Evolutionary conservation across 495 filamentous ascomycete species (phyloP).

Genomic region (Xylaria cubensis): DNA sequence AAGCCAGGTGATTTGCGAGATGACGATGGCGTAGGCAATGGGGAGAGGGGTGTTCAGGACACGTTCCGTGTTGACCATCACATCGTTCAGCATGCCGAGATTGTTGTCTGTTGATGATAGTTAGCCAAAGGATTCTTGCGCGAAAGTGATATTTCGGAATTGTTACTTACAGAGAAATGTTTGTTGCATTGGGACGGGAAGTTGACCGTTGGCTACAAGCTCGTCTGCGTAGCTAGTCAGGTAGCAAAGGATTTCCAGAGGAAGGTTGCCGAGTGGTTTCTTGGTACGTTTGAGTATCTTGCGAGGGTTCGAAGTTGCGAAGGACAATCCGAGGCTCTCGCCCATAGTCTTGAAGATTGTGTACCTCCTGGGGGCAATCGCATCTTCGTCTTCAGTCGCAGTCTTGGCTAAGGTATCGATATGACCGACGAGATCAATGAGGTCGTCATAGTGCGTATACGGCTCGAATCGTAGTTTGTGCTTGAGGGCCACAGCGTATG

Average conservation of each 20-base stretch:
- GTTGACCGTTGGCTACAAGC: conserved; percentile 57
- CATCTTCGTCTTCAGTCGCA: conserved; percentile 62
- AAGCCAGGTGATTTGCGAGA: conserved; percentile 86
- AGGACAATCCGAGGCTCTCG: conserved; percentile 73
- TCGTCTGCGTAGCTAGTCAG: conserved; percentile 70
- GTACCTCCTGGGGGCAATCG: conserved; percentile 44
- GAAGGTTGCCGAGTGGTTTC: conserved; percentile 73
- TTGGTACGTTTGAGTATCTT: conserved; percentile 72
- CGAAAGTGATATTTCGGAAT: not conserved
- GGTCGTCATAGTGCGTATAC: conserved; percentile 75
- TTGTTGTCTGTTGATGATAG: conserved; percentile 47
- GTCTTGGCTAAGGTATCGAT: conserved; percentile 74
- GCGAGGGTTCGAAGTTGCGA: conserved; percentile 74
- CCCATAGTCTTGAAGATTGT: conserved; percentile 69
- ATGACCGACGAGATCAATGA: conserved; percentile 62
- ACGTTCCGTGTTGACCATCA: conserved; percentile 75
- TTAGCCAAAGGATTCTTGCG: not conserved
- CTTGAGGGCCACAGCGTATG: conserved; percentile 78
- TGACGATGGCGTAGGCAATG: conserved; percentile 83
- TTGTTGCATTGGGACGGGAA: conserved; percentile 59
- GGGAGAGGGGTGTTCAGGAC: conserved; percentile 86
- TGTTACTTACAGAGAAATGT: conserved; percentile 48
- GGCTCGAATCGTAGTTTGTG: conserved; percentile 90
- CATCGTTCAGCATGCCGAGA: conserved; percentile 71
- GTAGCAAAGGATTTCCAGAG: conserved; percentile 78